Base-by-base conservation (phyloP, 164 flowering plant genomes). In the Vitis cinerea region DNA sequence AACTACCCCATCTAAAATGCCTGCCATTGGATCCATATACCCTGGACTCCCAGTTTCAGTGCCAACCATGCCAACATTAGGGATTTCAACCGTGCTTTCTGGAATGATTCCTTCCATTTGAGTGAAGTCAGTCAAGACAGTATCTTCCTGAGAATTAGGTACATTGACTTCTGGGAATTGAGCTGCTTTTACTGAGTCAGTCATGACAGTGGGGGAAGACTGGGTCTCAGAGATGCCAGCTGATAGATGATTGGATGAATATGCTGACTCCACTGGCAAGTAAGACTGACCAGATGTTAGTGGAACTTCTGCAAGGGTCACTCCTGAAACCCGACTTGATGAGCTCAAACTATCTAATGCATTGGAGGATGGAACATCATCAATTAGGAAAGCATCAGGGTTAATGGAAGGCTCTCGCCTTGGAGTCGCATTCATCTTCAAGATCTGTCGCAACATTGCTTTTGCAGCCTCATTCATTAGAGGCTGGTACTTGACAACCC, bases 401-500 rank as follows among this genome's bases (percentile, higher is more conserved):
- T 81, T 78, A 59, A 74, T 17, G 9, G 78, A 72, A 2, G 78
- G 61, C 17, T 83, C 88, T 61, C 66, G 71, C 68, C 74, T 75
- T 12, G 78, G 62, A 30, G 86, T 78, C 50, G 75, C 19, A 69
- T 83, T 79, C 63, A 81, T 74, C 63, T 88, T 83, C 66, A 79
- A 65, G 53, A 90, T 82, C 74, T 88, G 86, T 37, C 77, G 78
- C 16, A 88, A 73, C 85, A 86, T 79, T 62, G 88, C 73, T 63
- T 83, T 83, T 62, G 89, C 90, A 23, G 95, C 87, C 67, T 88
- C 91, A 77, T 84, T 84, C 76, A 87, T 80, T 37, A 79, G 53
- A 65, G 91, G 90, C 66, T 85, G 91, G 69, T 79, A 88, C 72
- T 85, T 88, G 47, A 88, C 74, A 56, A 88, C 74, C 78, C 78